Base-by-base conservation (phyloP, 805 yeast genomes). In the Wickerhamiella alocasiicola region DNA sequence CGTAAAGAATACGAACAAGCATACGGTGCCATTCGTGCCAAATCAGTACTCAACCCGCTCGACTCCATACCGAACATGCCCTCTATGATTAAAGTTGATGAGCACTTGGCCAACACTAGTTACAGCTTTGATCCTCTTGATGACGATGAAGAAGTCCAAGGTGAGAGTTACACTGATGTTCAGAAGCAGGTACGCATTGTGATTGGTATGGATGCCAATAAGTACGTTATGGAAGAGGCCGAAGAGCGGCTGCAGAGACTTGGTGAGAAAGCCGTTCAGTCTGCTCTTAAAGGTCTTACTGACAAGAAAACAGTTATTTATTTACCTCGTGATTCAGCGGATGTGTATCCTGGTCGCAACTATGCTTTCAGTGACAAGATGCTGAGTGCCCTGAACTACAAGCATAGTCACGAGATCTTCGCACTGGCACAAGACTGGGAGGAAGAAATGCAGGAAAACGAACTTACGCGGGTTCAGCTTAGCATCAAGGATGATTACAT, bases 81-180 rank as follows among this genome's bases (percentile, higher is more conserved):
- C 21, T 78, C 94, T 1, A 74, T 81, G 78, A 62, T 78, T 41
- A 84, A 78, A 50, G 71, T 80, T 41, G 87, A 81, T 49, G 70
- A 70, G 9, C 60, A 66, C 20, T 57, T 77, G 36, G 28, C 43
- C 2, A 41, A 57, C 72, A 59, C 63, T 1, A 59, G 70, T 0
- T 78, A 72, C 52, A 60, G 67, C 19, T 43, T 9, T 25, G 43
- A 13, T 24, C 15, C 11, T 5, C 24, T 12, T 11, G 12, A 5
- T 16, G 28, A 15, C 24, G 23, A 25, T 18, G 11, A n/a, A 13
- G 19, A 9, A 9, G 20, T 15, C 6, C 19, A 2, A 9, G 39
- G 33, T 9, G 61, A 54, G 36, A 54, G 65, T 6, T 48, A 51
- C 11, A 46, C 50, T 3, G 44, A 47, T 13, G 51, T 42, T 5